Evolutionary conservation across 257 asterid genomes (phyloP).

Genomic region (Fraxinus anomala): DNA sequence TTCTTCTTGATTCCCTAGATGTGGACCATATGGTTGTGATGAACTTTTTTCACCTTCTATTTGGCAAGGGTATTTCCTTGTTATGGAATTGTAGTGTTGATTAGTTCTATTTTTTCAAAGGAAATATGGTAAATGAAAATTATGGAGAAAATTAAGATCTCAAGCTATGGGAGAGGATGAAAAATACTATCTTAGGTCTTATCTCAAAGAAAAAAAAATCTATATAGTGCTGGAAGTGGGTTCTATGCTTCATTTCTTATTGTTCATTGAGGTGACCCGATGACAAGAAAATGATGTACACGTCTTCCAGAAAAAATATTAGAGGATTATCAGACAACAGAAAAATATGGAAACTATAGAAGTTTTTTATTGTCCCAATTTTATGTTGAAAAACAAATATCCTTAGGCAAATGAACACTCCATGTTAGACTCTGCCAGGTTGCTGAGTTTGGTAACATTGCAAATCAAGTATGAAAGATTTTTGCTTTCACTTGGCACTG

Average conservation of each 20-base stretch:
- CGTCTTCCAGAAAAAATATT: not conserved
- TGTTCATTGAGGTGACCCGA: not conserved
- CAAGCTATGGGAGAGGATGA: not conserved
- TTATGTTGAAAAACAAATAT: not conserved
- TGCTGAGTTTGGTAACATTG: conserved; percentile 9
- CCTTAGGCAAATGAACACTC: not conserved
- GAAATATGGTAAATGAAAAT: not conserved
- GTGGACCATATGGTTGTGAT: not conserved
- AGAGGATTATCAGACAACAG: not conserved
- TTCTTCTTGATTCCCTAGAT: not conserved
- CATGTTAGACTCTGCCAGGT: conserved; percentile 14
- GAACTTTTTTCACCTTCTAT: not conserved
- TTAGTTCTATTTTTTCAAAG: not conserved
- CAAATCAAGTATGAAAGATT: conserved; percentile 9
- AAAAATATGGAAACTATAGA: not conserved
- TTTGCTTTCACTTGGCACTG: conserved; percentile 7
- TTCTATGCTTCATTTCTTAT: not conserved
- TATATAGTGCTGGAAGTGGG: not conserved
- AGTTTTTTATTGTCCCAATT: not conserved
- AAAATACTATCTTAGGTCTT: not conserved
- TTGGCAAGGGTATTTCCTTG: not conserved
- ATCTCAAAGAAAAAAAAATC: not conserved
- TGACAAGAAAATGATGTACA: not conserved
- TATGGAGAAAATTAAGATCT: not conserved
- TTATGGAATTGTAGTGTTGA: not conserved